Conservation (phyloP, 116 monocot species). For the Phalaenopsis hybrid region DNA sequence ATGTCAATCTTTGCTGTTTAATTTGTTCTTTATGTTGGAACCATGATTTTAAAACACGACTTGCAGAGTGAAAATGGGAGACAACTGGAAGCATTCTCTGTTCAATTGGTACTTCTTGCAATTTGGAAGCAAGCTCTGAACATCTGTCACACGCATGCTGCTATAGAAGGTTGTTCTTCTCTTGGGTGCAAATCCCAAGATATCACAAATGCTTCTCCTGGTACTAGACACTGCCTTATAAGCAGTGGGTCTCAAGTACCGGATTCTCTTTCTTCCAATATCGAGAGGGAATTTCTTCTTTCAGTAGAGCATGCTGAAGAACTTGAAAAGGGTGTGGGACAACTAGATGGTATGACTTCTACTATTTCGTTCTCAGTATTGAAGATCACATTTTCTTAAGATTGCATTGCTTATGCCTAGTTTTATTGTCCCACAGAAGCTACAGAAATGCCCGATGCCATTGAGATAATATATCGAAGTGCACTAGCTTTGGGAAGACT, state of each 20-base stretch:
- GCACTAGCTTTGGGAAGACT: slow-evolving; percentile 73
- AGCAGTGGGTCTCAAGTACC: slow-evolving; percentile 28
- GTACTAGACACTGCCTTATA: slow-evolving; percentile 20
- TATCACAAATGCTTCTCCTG: slow-evolving; percentile 18
- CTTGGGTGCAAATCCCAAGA: slow-evolving; percentile 24
- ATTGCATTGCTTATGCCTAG: not conserved
- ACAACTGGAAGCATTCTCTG: slow-evolving; percentile 68
- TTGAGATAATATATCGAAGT: slow-evolving; percentile 87
- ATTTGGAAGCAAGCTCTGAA: slow-evolving; percentile 96
- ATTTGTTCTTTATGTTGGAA: not conserved
- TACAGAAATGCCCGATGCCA: slow-evolving; percentile 94
- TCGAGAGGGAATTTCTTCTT: slow-evolving; percentile 75
- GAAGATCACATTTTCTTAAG: not conserved
- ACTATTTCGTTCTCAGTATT: not conserved
- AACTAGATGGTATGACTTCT: slow-evolving; percentile 48
- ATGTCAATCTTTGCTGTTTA: not conserved
- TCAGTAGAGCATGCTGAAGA: slow-evolving; percentile 79
- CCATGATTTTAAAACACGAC: slow-evolving; percentile 2
- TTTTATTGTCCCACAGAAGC: slow-evolving; percentile 36
- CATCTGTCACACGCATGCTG: slow-evolving; percentile 70
- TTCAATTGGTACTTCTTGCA: slow-evolving; percentile 88
- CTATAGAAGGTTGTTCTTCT: slow-evolving; percentile 63
- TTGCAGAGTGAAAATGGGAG: slow-evolving; percentile 41
- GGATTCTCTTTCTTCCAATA: slow-evolving; percentile 37
- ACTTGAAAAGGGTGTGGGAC: slow-evolving; percentile 55